Base-by-base conservation (phyloP, 352 stramenopile species). In the Globisporangium spiculum region DNA sequence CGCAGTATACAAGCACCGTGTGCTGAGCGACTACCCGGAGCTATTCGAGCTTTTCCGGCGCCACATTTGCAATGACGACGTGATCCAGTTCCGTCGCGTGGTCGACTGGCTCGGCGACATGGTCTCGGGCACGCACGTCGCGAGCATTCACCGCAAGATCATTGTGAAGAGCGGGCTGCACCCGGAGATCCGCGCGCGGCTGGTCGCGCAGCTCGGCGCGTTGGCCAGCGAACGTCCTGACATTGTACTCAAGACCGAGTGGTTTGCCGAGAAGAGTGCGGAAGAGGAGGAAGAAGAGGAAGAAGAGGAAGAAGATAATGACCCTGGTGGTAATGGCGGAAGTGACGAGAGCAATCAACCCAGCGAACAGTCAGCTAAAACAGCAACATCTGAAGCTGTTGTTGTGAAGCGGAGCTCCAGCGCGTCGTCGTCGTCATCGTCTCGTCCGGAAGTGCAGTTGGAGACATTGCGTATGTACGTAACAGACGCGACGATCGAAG, bases 391-490 rank as follows among this genome's bases (percentile, higher is more conserved):
- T n/a, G 38, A 14, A 10, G 38, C 38, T 4, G 38, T 16, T 48
- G 16, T 32, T 38, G 24, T 66, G n/a, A 67, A 61, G 48, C 46
- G 66, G 12, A 65, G 55, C 41, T 66, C 56, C 12, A 56, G 44
- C 26, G 67, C 9, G 7, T 64, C 63, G 3, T 61, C 30, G 30
- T 32, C 41, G 14, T 50, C 62, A 5, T 32, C 60, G 10, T 58
- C n/a, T 24, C 32, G 7, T 22, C 63, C 66, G 0, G 62, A 62
- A 5, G 66, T 81, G 44, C 69, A 50, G 30, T 67, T 87, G 8
- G 84, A 92, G 73, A 92, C 84, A 26, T 63, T 92, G 60, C 77
- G 81, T 6, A 90, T 92, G 78, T 92, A 86, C 65, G 66, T 92
- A 32, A 81, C 60, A 36, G 73, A 82, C 54, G 67, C 76, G 24